Base-by-base conservation (phyloP, 2,329 filamentous ascomycete species). In the Aspergillus cejpii region DNA sequence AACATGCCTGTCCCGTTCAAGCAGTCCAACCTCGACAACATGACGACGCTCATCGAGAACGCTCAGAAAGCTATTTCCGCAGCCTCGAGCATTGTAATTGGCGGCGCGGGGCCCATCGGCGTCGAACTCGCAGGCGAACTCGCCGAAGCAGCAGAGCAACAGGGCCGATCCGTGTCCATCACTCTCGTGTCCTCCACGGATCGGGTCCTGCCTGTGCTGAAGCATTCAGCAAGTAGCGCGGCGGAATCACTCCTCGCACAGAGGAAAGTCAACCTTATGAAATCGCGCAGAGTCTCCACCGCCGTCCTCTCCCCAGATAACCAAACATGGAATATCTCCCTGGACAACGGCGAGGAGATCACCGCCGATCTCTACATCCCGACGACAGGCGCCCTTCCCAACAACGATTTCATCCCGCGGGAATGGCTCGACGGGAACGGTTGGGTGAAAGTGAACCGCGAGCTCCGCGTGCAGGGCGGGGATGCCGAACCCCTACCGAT, bases 291-390 rank as follows among this genome's bases (percentile, higher is more conserved):
- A 60, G 65, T 57, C 1, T 26, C 36, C 47, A 54, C 60, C 15
- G 56, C 59, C 5, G 60, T 57, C 14, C 49, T 54, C 6, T 52
- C 54, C 4, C n/a, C n/a, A n/a, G 55, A 59, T 1, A 50, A 59
- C 2, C 63, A 67, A 26, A 65, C 65, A 37, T 74, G 69, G 47
- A 66, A 68, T 3, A 54, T 76, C 19, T 55, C 57, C 3, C 58
- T 78, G 14, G 63, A 60, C 48, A 72, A 75, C 45, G 76, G 76
- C 33, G 64, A 70, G 37, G 66, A 60, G 2, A 52, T 76, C 29
- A 65, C 66, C 1, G 68, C 71, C 2, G 77, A 80, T 52, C 49
- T 77, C 19, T 79, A 75, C 55, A 72, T 81, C 44, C 69, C 72
- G 3, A 74, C 74, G 0, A 69, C 69, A 11, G 78, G 78, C 21